Evolutionary conservation across 2,329 filamentous ascomycete species (phyloP).

Genomic region (Claviceps sp.): DNA sequence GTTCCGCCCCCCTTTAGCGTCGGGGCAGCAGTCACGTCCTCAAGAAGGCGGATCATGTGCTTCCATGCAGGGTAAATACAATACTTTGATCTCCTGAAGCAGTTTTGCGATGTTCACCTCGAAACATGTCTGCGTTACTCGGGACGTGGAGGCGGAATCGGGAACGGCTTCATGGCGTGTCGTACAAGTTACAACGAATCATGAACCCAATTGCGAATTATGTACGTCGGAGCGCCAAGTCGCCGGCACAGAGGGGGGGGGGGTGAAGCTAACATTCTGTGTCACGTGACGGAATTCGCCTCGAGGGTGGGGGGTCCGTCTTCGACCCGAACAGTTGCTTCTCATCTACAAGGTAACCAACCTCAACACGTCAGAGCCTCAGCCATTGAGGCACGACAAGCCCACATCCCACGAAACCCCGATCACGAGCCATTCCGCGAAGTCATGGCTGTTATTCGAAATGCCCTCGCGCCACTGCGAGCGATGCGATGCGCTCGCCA

Average conservation of each 20-base stretch:
- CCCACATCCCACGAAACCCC: constrained; percentile 10
- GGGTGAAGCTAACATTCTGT: not conserved
- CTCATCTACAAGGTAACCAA: not conserved
- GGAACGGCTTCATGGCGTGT: not conserved
- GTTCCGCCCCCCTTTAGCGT: not conserved
- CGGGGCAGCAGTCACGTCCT: not conserved
- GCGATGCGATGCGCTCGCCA: constrained; percentile 25
- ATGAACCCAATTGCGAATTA: too few relatives aligned
- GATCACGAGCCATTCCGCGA: not conserved
- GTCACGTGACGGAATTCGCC: constrained; percentile 1
- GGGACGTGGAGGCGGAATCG: not conserved
- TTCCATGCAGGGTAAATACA: not conserved
- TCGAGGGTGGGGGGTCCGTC: not conserved
- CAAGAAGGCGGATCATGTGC: not conserved
- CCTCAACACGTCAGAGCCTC: not conserved
- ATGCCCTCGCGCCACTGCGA: constrained; percentile 23
- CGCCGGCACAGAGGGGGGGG: too few relatives aligned
- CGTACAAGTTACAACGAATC: not conserved
- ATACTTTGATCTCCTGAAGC: not conserved
- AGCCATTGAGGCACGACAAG: constrained; percentile 17
- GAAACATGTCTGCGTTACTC: not conserved
- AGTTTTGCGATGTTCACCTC: not conserved
- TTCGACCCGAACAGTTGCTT: not conserved
- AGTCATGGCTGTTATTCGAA: constrained; percentile 23
- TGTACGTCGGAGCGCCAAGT: not conserved